These are phyloP conservation scores for Beta vulgaris DNA, from an alignment of 148 eudicot species.

Conservation along the genomic window DNA sequence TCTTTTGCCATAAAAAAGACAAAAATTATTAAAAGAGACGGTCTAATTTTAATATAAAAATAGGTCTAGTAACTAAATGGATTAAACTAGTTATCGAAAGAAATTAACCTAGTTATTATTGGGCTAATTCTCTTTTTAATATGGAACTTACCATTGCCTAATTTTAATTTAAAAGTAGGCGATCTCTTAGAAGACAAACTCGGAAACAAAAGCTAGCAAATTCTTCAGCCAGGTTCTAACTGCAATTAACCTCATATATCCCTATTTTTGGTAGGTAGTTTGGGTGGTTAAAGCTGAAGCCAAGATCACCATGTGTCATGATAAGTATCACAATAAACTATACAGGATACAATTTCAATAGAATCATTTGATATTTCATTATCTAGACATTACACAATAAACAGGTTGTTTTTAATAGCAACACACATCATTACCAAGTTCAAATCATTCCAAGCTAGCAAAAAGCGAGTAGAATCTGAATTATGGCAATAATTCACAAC, in stretches of 20 bases:
- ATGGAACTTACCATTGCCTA: too few species aligned
- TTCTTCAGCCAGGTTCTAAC: not conserved
- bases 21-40: too few species aligned
- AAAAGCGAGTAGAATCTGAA: not conserved
- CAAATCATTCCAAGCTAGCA: conserved; percentile 18
- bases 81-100: too few species aligned
- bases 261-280: not conserved
- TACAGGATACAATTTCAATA: not conserved
- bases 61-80: too few species aligned
- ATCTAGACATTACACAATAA: not conserved
- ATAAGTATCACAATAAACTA: not conserved
- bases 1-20: conserved; percentile 6
- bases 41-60: too few species aligned
- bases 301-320: not conserved
- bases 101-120: too few species aligned
- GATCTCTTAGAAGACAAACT: too few species aligned
- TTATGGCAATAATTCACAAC: not conserved
- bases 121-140: too few species aligned
- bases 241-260: not conserved
- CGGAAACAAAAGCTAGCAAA: not conserved
- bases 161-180: too few species aligned
- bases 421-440: not conserved
- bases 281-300: not conserved
- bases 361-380: conserved; percentile 10
- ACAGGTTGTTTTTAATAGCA: not conserved